Percentiles rank a stretch among this genome's conserved stretches.
phyloP scores from a whole-genome alignment of 768 basidiomycete species.

The Mycena belliarum region DNA sequence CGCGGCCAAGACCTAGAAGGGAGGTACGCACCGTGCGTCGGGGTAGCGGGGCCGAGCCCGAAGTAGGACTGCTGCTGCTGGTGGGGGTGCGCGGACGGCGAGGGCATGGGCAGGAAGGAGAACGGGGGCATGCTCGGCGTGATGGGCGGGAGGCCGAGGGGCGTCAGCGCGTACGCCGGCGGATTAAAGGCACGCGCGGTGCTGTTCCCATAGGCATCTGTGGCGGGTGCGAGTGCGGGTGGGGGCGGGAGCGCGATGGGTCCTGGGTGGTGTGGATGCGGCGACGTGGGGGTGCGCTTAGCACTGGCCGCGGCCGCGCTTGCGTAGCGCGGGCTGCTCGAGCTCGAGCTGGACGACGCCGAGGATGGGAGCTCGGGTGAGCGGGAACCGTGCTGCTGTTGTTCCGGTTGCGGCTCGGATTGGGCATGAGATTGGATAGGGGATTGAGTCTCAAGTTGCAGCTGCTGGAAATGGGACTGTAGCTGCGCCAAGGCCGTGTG shows the following conservation, averaged over 20 bases:
- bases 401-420: background rate
- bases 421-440: slow-evolving; percentile 1
- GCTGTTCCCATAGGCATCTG: slow-evolving; percentile 24
- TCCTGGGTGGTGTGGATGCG: slow-evolving; percentile 62
- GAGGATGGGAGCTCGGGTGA: background rate
- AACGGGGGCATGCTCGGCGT: slow-evolving; percentile 99
- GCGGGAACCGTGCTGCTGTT: background rate
- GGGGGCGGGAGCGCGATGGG: slow-evolving; percentile 70
- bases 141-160: slow-evolving; percentile 86
- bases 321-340: background rate
- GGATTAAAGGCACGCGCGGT: slow-evolving; percentile 32
- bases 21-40: slow-evolving; percentile 13
- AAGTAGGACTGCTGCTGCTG: slow-evolving; percentile 15
- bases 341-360: background rate
- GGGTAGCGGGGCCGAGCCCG: slow-evolving; percentile 19
- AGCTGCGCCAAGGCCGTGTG: slow-evolving; percentile 10
- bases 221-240: slow-evolving; percentile 20
- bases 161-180: slow-evolving; percentile 50
- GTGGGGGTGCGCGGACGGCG: slow-evolving; percentile 9
- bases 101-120: slow-evolving; percentile 60
- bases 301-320: background rate
- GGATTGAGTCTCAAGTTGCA: slow-evolving; percentile 4
- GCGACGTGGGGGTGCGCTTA: slow-evolving; percentile 20
- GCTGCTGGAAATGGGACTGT: slow-evolving; percentile 8
- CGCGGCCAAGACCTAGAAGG: background rate